Evolutionary conservation across 495 filamentous ascomycete species (phyloP).

Genomic region (Podospora pseudopauciseta): DNA sequence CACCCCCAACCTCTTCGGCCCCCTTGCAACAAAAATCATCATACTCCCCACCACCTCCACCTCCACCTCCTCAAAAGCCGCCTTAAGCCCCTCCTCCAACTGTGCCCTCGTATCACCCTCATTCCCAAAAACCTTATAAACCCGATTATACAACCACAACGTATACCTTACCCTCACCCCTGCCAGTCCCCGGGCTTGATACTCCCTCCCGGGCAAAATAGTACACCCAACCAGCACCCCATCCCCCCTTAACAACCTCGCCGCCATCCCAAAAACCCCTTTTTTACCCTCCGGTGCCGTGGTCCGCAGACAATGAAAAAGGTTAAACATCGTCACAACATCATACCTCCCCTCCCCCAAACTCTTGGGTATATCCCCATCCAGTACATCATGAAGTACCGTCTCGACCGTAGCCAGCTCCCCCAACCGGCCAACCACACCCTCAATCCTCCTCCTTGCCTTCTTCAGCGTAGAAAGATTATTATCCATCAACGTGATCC

Average conservation of each 20-base stretch:
- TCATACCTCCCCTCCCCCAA: constrained; percentile 24
- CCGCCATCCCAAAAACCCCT: constrained; percentile 25
- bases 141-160: constrained; percentile 31
- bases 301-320: constrained; percentile 40
- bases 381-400: constrained; percentile 24
- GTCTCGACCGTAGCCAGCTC: constrained; percentile 3
- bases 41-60: constrained; percentile 26
- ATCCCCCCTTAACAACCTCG: constrained; percentile 25
- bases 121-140: constrained; percentile 28
- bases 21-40: constrained; percentile 14
- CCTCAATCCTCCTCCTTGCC: background rate
- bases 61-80: constrained; percentile 32
- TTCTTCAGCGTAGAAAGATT: constrained; percentile 11
- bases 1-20: constrained; percentile 8
- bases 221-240: constrained; percentile 37
- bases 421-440: background rate
- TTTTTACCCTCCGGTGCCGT: constrained; percentile 22
- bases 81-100: constrained; percentile 36
- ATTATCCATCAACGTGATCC: constrained; percentile 33
- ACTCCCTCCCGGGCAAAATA: constrained; percentile 19
- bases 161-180: constrained; percentile 24
- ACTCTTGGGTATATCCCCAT: constrained; percentile 9
- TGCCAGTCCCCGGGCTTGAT: constrained; percentile 12
- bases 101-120: constrained; percentile 25
- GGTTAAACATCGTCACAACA: constrained; percentile 37